Base-by-base conservation (phyloP, 192 early-diverging fungal species). In the Linnemannia elongata region DNA sequence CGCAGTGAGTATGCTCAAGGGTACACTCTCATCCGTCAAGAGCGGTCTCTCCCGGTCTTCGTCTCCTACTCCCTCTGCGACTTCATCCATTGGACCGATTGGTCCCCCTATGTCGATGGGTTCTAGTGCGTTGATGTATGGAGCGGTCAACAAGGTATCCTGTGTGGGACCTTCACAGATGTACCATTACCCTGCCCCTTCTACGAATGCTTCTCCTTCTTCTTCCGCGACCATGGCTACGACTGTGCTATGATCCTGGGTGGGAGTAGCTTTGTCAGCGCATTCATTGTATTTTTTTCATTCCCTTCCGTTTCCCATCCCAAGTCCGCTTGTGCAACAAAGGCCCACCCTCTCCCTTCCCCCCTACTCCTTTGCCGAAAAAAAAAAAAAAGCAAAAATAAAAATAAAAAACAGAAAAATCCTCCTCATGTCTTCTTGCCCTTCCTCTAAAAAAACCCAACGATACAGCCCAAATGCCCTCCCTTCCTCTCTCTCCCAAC, bases 11-110 rank as follows among this genome's bases (percentile, higher is more conserved):
- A 36, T 39, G 30, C 4, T 76, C 55, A 76, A 76, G 39, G 54
- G 75, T 5, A 76, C 75, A 39, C 54, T 76, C 52, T 76, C 75
- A 17, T 76, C 75, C 15, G 75, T 54, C 24, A 76, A 76, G 75
- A 60, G 36, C 27, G 55, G 52, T 41, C 47, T 74, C 18, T 30
- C 44, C 27, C 75, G 75, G 7, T 60, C 75, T 4, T 76, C 75
- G 33, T 35, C 60, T 13, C 60, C 60, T 12, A 66, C 30, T 33
- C 60, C 27, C 3, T 35, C 60, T 13, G 9, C 27, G 10, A 30
- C 30, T 10, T 33, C 30, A 3, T 66, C 60, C 9, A 66, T 66
- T 66, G 60, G 60, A 33, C 60, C 60, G 3, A 66, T 66, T 66
- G 60, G 60, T 2, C 60, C 60, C 9, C 60, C 30, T 9, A 66